Evolutionary conservation across 257 asterid genomes (phyloP), one percentile per base, ranked within the genome.

Genomic region (Scutellaria barbata): DNA sequence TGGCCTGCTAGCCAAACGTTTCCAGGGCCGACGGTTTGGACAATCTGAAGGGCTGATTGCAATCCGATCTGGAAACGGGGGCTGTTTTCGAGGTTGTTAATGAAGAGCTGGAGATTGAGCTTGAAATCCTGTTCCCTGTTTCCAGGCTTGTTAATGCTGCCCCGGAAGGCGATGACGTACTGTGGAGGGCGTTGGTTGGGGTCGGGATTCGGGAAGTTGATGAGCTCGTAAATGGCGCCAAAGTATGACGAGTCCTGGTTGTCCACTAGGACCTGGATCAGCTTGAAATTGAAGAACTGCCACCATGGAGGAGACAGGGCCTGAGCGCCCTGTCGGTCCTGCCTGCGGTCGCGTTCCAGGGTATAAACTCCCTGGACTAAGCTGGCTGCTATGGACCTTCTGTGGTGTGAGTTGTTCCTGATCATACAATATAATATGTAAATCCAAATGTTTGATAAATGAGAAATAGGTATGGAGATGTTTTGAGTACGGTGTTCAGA

Each of bases 261-360:
- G 69, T 88, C 92, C 0, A 81, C 73, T 0, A 88, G 82, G 0
- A 71, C 68, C n/a, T 83, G 85, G 81, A 35, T 40, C 10, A 85
- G 25, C 6, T 16, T 71, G 81, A 90, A 89, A 55, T 80, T 52
- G 73, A 89, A 90, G 59, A 79, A 87, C 1, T 84, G 83, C 95
- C 92, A 89, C 97, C 97, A 90, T 0, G 89, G 87, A 0, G 86
- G 81, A 35, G 95, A 95, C 11, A 85, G 81, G 13, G 90, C 88
- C 0, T 84, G 69, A 6, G 79, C 81, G 70, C 82, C 88, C 2
- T 72, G 76, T 0, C 95, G 92, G 17, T 77, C 79, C 65, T 82
- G 75, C 4, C 76, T 83, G 3, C 96, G 85, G 68, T 90, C 96
- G 0, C 86, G 77, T 71, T 90, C 96, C 6, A 85, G 80, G 9